Conservation (phyloP, 106 monocot species). For the Dioscorea dumetorum region DNA sequence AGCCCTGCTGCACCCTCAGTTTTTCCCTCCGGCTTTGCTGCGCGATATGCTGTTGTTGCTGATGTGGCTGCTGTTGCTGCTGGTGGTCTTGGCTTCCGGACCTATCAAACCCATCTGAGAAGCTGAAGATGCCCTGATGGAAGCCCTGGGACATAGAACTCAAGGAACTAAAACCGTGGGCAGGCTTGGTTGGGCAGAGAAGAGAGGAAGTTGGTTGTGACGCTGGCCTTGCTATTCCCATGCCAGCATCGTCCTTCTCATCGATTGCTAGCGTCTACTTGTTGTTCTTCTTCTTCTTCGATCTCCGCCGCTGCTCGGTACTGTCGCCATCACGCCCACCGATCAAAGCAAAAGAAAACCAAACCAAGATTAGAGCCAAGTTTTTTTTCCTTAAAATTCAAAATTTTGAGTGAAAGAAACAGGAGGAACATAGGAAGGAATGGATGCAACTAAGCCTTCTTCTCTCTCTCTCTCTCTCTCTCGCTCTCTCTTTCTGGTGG, state of each 20-base stretch:
- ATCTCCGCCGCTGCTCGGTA: background rate
- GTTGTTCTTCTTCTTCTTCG: background rate
- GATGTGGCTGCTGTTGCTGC: no score
- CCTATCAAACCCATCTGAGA: conserved; percentile 55
- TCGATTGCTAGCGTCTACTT: conserved; percentile 2
- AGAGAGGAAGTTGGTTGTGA: conserved; percentile 12
- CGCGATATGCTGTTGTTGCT: conserved; percentile 50
- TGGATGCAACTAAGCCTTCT: no score
- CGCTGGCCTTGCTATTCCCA: conserved; percentile 55
- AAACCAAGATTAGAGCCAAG: no score
- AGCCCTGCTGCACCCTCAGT: conserved; percentile 50
- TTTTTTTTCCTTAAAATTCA: background rate
- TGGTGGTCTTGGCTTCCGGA: conserved; percentile 16
- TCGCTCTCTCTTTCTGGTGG: conserved; percentile 2
- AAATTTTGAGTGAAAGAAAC: no score
- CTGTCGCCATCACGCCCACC: background rate
- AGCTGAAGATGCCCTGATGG: conserved; percentile 72
- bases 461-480: no score
- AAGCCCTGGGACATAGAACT: conserved; percentile 90
- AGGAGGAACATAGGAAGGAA: no score
- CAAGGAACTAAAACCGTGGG: conserved; percentile 3
- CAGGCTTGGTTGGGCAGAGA: conserved; percentile 2
- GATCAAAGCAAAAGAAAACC: background rate
- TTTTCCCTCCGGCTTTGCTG: conserved; percentile 75
- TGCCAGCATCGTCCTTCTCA: conserved; percentile 28